A percentile compares a stretch with the other conserved stretches of the same genome.
These are phyloP conservation scores for Euphorbia peplus DNA, from an alignment of 345 rosid species.

Conservation along the genomic window DNA sequence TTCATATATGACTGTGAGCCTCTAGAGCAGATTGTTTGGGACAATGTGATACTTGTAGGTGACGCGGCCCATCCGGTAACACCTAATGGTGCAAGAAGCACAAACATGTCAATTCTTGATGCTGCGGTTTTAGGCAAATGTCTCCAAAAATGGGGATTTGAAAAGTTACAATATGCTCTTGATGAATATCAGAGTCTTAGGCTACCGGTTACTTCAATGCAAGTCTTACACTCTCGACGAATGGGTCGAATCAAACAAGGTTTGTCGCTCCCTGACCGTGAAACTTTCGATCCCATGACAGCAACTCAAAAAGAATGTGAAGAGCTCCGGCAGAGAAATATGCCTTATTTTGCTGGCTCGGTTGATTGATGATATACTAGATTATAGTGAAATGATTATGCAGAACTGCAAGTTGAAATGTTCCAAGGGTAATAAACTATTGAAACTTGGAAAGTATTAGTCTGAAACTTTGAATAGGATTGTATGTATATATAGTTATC, in stretches of 20 bases:
- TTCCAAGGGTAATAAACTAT: too few relatives aligned
- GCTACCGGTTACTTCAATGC: constrained; percentile 55
- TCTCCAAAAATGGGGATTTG: constrained; percentile 46
- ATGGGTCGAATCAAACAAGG: constrained; percentile 73
- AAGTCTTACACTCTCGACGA: constrained; percentile 52
- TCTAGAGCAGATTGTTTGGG: constrained; percentile 45
- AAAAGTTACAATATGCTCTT: constrained; percentile 48
- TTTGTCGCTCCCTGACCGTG: constrained; percentile 33
- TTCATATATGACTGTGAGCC: constrained; percentile 74
- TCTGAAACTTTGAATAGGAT: too few relatives aligned
- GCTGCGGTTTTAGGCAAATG: constrained; percentile 66
- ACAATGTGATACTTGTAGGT: constrained; percentile 55
- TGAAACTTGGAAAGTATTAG: too few relatives aligned
- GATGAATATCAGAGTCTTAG: constrained; percentile 63
- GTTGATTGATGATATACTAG: constrained; percentile 16
- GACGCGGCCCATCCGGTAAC: constrained; percentile 87
- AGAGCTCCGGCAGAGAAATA: constrained; percentile 47
- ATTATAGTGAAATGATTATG: too few relatives aligned
- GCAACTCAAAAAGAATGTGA: constrained; percentile 33
- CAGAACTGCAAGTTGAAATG: too few relatives aligned
- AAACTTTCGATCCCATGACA: constrained; percentile 31
- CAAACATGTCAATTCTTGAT: constrained; percentile 78
- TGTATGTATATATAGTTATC: too few relatives aligned
- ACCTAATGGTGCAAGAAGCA: constrained; percentile 78
- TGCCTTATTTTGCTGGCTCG: constrained; percentile 51